Base-by-base conservation (phyloP, 129 eudicot genomes). In the Pulicaria dysenterica region DNA sequence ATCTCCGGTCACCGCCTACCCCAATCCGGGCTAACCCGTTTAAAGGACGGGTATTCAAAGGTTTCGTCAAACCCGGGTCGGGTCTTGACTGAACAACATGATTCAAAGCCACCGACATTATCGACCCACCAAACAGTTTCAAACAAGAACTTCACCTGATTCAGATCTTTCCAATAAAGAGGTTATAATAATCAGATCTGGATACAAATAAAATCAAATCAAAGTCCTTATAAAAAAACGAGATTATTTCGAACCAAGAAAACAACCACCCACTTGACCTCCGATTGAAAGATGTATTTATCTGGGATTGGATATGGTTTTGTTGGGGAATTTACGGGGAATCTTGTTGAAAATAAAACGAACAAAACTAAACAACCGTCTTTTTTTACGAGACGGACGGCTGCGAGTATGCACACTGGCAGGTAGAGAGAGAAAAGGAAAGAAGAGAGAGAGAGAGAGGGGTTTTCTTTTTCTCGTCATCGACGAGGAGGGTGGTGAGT, bases 31-130 rank as follows among this genome's bases (percentile, higher is more conserved):
- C 63, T 40, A 40, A 63, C 34, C 41, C 73, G 64, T 10, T 71
- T 53, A 58, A 5, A 61, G 65, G 73, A 57, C 48, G 73, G 44
- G 40, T 44, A n/a, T 2, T 14, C 43, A 49, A 10, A 36, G 66
- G 3, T 5, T 47, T 36, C 4, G 50, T 56, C 61, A 60, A 49
- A 42, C 49, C 75, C 10, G 67, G 62, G 72, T 78, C 82, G 71
- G 74, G 72, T 34, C 59, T 82, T 15, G 72, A 62, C 61, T 81
- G 85, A 47, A 84, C 15, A 54, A 62, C 72, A 17, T 89, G 80
- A 58, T 85, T 85, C 62, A 87, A 73, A 57, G 88, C 85, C 73
- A 75, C 88, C 91, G 95, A 87, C 97, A 89, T 88, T 79, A 43
- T 74, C 39, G 24, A 15, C 47, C 5, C 5, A 19, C 7, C 58